Base-by-base conservation (phyloP, 2,329 filamentous ascomycete genomes). In the Fonsecaea pugnacius region DNA sequence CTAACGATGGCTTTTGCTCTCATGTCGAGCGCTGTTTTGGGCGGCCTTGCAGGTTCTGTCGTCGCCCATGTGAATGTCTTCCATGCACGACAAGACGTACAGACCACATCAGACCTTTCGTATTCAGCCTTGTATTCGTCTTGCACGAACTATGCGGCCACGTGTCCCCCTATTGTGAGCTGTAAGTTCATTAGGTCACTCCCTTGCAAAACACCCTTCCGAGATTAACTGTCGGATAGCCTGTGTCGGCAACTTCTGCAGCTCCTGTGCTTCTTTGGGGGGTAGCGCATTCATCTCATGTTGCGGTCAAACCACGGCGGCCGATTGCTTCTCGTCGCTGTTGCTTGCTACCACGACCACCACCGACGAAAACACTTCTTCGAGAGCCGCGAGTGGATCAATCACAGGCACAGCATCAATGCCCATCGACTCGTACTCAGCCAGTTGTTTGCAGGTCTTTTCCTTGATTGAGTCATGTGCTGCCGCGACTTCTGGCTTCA, bases 381-480 rank as follows among this genome's bases (percentile, higher is more conserved):
- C 51, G 4, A 30, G 51, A 36, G 18, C 30, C 27, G 51, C 12
- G 16, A 24, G 27, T 3, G n/a, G 9, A 24, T 32, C 50, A 9
- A 52, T 53, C 53, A 56, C 53, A 24, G 35, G 53, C 35, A 27
- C 32, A 40, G 53, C n/a, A 27, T 27, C 53, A 43, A 38, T 27
- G 48, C 16, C 48, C 21, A 30, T 33, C 6, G 58, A 52, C 35
- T 30, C 35, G n/a, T 43, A 60, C 46, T 53, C 21, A 21, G 35
- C 32, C 18, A 53, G 58, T 18, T 60, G 58, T 51, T 33, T 7
- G 4, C 18, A 10, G 8, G 58, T 50, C 33, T 60, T 53, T 54
- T 36, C 30, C 30, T 30, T 60, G 18, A 53, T 53, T 35, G 33
- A 30, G 5, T 60, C 58, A 43, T 60, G 58, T 50, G 48, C 48